Evolutionary conservation across 2,329 filamentous ascomycete species (phyloP).

Genomic region (Aureobasidium sp.): DNA sequence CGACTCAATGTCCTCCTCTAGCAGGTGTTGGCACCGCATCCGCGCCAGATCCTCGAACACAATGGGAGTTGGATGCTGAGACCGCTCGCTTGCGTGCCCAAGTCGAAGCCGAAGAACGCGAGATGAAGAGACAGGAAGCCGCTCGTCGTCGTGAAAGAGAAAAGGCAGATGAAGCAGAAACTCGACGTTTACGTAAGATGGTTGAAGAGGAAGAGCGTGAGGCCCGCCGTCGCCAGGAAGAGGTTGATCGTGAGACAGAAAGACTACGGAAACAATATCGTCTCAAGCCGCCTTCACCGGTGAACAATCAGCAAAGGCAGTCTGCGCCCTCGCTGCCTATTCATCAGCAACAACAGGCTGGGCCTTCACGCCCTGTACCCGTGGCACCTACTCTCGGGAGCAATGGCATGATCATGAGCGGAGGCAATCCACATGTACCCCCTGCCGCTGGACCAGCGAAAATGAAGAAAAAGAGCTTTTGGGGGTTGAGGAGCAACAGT

Average conservation of each 20-base stretch:
- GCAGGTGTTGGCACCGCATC: slow-evolving; percentile 21
- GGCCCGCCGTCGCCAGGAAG: slow-evolving; percentile 43
- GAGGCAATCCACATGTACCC: slow-evolving; percentile 20
- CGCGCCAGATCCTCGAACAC: slow-evolving; percentile 42
- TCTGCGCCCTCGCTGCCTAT: slow-evolving; percentile 11
- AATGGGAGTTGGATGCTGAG: slow-evolving; percentile 46
- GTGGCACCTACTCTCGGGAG: slow-evolving; percentile 7
- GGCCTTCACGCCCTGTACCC: slow-evolving; percentile 23
- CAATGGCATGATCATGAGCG: slow-evolving; percentile 26
- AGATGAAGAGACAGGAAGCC: slow-evolving; percentile 35
- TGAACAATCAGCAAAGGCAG: slow-evolving; percentile 11
- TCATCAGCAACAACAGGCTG: slow-evolving; percentile 14
- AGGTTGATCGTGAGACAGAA: slow-evolving; percentile 65
- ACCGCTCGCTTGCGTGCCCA: slow-evolving; percentile 39
- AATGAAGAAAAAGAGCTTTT: slow-evolving; percentile 32
- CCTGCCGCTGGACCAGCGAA: slow-evolving; percentile 17
- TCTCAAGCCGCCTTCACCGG: slow-evolving; percentile 24
- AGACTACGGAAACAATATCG: slow-evolving; percentile 63
- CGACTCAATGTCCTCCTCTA: not conserved
- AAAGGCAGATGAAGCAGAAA: slow-evolving; percentile 49
- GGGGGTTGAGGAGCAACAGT: slow-evolving; percentile 28
- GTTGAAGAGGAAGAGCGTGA: slow-evolving; percentile 59
- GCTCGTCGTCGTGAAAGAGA: slow-evolving; percentile 47
- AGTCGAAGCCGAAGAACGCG: slow-evolving; percentile 34
- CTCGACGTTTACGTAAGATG: slow-evolving; percentile 55